Evolutionary conservation across 139 green algal genomes (phyloP).

Genomic region (Diplosphaera chodatii): DNA sequence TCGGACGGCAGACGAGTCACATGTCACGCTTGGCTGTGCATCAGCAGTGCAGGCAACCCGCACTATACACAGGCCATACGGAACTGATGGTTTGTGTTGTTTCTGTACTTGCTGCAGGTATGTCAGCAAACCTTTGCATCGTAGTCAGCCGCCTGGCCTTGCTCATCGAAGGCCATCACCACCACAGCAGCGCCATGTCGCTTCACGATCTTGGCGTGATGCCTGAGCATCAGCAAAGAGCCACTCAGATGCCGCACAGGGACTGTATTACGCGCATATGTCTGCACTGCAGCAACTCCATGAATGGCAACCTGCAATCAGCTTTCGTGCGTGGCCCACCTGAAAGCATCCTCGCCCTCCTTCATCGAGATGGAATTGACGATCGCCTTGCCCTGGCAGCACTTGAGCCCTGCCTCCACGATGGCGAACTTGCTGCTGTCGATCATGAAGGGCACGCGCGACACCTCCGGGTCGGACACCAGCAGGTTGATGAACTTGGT

Average conservation of each 20-base stretch:
- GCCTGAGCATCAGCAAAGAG: neutral
- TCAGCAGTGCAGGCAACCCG: no score
- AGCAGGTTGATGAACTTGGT: slow-evolving; percentile 94
- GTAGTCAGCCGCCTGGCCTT: slow-evolving; percentile 70
- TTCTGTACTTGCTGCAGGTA: no score
- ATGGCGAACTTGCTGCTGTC: slow-evolving; percentile 96
- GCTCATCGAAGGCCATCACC: slow-evolving; percentile 99
- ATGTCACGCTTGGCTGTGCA: no score
- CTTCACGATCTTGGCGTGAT: slow-evolving; percentile 74
- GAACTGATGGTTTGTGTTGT: no score
- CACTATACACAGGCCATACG: no score
- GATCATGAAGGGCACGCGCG: slow-evolving; percentile 96
- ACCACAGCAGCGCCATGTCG: slow-evolving; percentile 90
- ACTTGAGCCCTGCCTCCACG: slow-evolving; percentile 96
- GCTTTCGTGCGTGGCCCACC: neutral
- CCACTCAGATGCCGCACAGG: no score
- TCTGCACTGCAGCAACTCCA: no score
- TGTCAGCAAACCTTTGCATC: slow-evolving; percentile 66
- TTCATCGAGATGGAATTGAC: slow-evolving; percentile 98
- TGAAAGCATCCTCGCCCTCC: slow-evolving; percentile 94
- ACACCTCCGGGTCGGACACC: slow-evolving; percentile 91
- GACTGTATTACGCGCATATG: no score
- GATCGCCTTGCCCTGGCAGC: slow-evolving; percentile 94
- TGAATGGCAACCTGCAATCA: no score
- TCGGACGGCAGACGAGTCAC: no score